Conservation (phyloP, 2,329 filamentous ascomycete genomes). For the Sporothrix brunneoviolacea region DNA sequence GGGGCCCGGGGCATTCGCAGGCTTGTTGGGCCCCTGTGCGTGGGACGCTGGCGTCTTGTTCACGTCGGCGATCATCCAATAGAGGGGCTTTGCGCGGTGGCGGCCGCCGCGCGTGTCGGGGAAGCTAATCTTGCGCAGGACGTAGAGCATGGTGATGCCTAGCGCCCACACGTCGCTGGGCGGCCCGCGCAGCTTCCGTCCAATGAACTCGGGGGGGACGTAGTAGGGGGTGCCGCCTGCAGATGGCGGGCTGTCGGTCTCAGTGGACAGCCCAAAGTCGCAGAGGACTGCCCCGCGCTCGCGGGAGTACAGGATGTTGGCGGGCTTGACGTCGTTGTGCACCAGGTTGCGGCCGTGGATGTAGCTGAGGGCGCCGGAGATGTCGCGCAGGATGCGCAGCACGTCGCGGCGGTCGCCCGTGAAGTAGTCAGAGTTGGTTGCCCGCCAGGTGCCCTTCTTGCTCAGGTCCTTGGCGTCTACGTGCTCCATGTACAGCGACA, state of each 20-base stretch:
- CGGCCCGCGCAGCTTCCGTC: slow-evolving; percentile 44
- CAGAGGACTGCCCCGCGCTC: slow-evolving; percentile 54
- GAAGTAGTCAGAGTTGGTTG: slow-evolving; percentile 41
- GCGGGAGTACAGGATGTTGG: slow-evolving; percentile 53
- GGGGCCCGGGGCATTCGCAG: neutral
- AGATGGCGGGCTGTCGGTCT: slow-evolving; percentile 37
- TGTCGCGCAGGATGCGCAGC: slow-evolving; percentile 46
- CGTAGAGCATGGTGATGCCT: slow-evolving; percentile 55
- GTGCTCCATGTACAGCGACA: slow-evolving; percentile 57
- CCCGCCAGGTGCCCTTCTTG: slow-evolving; percentile 43
- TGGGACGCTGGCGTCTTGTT: slow-evolving; percentile 29
- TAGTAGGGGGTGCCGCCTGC: slow-evolving; percentile 56
- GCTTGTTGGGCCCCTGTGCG: slow-evolving; percentile 16
- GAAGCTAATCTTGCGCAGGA: slow-evolving; percentile 48
- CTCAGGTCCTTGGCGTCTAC: slow-evolving; percentile 51
- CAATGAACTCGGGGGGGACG: slow-evolving; percentile 55
- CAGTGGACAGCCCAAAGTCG: slow-evolving; percentile 52
- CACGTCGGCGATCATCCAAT: slow-evolving; percentile 53
- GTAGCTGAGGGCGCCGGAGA: slow-evolving; percentile 48
- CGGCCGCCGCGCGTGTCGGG: slow-evolving; percentile 47
- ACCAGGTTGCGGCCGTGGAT: slow-evolving; percentile 47
- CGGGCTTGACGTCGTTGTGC: slow-evolving; percentile 58
- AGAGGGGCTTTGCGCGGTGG: slow-evolving; percentile 43
- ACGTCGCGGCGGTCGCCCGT: slow-evolving; percentile 43
- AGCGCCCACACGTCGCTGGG: slow-evolving; percentile 55